Base-by-base conservation (phyloP, 352 stramenopile genomes). In the Globisporangium okanoganense region DNA sequence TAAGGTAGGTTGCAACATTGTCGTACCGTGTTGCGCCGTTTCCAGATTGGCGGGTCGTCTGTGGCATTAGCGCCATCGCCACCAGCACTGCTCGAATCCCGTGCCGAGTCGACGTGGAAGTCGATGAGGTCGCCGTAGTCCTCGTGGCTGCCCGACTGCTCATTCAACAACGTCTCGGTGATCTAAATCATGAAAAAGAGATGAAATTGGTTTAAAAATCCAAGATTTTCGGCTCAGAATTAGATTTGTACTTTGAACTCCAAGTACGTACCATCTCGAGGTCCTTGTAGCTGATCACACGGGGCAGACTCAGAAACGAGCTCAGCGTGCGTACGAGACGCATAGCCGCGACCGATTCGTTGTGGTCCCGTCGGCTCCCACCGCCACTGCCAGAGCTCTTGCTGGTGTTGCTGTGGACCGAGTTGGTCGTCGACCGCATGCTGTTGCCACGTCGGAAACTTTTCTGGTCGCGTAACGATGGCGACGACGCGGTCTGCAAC, bases 81-180 rank as follows among this genome's bases (percentile, higher is more conserved):
- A 2, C 35, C 29, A 16, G 41, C 64, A 58, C 31, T 66, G 47
- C 25, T 79, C 63, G 54, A 71, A 14, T 75, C 71, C 5, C 81
- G 70, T 10, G 81, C 75, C 29, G 81, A 89, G 40, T 89, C 78
- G 8, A 91, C 66, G 36, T 91, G 78, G 27, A 64, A 83, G 51
- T 91, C 82, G 63, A 89, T 89, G 27, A 91, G 56, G 45, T 89
- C 52, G 12, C 62, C 76, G 29, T 89, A 91, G 45, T 89, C 79
- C 1, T 88, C 79, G 14, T 62, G 52, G 16, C 73, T 54, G 9
- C 76, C 62, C 10, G 77, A 69, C 0, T 71, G 71, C n/a, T 88
- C 76, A 31, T 87, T 70, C 3, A 91, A 61, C 54, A 91, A 61
- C 61, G 71, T 78, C 55, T 91, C 78, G 2, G 82, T 91, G 61